Evolutionary conservation across 2,329 filamentous ascomycete genomes (phyloP), one percentile per base, ranked within the genome.

Genomic region (Colletotrichum spaethianum): DNA sequence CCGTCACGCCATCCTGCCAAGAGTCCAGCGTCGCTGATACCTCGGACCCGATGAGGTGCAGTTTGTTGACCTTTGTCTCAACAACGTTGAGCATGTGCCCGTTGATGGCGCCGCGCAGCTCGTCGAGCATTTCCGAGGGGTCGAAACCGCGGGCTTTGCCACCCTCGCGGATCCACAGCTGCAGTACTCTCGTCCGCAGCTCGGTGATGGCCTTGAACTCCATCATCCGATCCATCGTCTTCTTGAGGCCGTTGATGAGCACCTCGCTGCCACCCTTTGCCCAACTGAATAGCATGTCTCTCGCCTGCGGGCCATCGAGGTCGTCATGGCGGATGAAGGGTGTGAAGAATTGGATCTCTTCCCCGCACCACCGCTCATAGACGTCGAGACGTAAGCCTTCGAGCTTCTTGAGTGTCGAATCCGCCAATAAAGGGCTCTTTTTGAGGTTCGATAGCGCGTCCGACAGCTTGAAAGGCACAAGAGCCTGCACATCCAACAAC

Each of bases 291-390:
- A 94, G 86, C 80, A 90, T 90, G 2, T 90, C 87, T 52, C 87
- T 86, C 0, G 90, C 89, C 72, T 91, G 87, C 31, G 85, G 82
- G 26, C 88, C 89, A 31, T 91, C 88, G 5, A 94, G 81, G 75
- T 96, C 93, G 75, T 95, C 94, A 76, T 97, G 92, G 38, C 93
- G 91, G 44, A 97, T 93, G 83, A 94, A 98, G 0, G 95, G 95
- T 0, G 92, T 96, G 79, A 97, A 98, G 75, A 93, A 93, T 57
- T 90, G 90, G 52, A 98, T 93, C 72, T 97, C 94, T 9, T 95
- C 91, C 23, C 93, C 89, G 74, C 96, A 93, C 93, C 95, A 97
- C 26, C 88, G 88, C 74, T 92, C 90, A 77, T 94, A 91, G 12
- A 96, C 83, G 78, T 98, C 94, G 33, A 98, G 83, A 44, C 93